phyloP scores from a whole-genome alignment of 2,329 filamentous ascomycete species.

The Neofusicoccum kwambonambiense region DNA sequence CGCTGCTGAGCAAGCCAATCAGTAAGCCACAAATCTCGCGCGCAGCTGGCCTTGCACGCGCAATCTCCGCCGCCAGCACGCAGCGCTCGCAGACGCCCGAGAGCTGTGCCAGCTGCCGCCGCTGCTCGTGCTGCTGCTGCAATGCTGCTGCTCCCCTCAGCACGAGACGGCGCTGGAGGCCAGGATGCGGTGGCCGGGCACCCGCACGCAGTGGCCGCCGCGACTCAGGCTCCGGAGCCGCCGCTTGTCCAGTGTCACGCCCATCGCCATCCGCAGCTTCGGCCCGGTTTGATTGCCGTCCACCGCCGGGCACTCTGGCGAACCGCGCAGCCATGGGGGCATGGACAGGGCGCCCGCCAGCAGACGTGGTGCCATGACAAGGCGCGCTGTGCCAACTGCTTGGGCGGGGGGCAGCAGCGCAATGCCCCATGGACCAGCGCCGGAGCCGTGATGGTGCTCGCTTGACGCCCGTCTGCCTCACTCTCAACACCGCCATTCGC shows the following conservation, averaged over 20 bases:
- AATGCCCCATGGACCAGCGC: constrained; percentile 1
- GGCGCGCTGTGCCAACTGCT: not conserved
- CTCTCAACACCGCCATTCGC: constrained; percentile 13
- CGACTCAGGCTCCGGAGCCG: constrained; percentile 8
- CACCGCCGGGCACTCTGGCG: constrained; percentile 1
- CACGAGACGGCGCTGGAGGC: not conserved
- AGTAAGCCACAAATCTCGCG: constrained; percentile 2
- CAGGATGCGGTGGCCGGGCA: constrained; percentile 1
- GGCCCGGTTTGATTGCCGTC: constrained; percentile 16
- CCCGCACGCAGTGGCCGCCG: constrained; percentile 4
- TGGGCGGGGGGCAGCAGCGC: too few species aligned
- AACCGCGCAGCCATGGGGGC: constrained; percentile 10
- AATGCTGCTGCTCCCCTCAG: not conserved
- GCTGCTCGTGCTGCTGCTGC: too few species aligned
- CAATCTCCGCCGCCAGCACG: constrained; percentile 1
- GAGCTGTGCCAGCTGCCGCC: not conserved
- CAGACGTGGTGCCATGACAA: constrained; percentile 12
- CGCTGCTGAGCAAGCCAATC: not conserved
- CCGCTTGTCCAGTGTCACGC: constrained; percentile 14
- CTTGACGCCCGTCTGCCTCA: constrained; percentile 11
- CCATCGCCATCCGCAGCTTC: constrained; percentile 13
- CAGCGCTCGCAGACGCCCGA: not conserved
- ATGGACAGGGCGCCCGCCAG: not conserved
- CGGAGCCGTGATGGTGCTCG: constrained; percentile 3
- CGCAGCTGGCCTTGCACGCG: not conserved